Evolutionary conservation across 2,329 filamentous ascomycete genomes (phyloP).

Genomic region (Thyridium curvatum): DNA sequence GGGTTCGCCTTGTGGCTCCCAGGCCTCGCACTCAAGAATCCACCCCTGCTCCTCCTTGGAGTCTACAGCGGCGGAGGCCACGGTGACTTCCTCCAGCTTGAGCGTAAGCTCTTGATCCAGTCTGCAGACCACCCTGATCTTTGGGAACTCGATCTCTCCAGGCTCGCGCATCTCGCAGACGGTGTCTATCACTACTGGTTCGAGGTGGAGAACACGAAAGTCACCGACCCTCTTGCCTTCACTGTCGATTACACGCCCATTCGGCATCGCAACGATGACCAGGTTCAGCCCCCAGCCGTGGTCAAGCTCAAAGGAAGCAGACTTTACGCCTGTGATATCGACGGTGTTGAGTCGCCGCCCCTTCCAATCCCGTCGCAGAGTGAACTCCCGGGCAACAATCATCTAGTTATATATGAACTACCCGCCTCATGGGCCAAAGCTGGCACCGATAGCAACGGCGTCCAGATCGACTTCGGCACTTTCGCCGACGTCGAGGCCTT

Average conservation of each 20-base stretch:
- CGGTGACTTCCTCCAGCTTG: slow-evolving; percentile 6
- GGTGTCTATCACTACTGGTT: slow-evolving; percentile 15
- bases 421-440: slow-evolving; percentile 14
- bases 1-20: slow-evolving; percentile 16
- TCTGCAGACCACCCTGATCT: slow-evolving; percentile 34
- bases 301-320: slow-evolving; percentile 10
- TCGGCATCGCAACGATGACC: slow-evolving; percentile 1
- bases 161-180: slow-evolving; percentile 7
- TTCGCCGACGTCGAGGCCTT: slow-evolving; percentile 15
- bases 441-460: slow-evolving; percentile 4
- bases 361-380: slow-evolving; percentile 1
- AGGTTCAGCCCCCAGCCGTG: slow-evolving; percentile 12
- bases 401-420: slow-evolving; percentile 16
- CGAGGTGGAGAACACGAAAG: slow-evolving; percentile 8
- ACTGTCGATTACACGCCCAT: slow-evolving; percentile 13
- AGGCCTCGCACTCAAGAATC: background rate
- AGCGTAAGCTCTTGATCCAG: slow-evolving; percentile 25
- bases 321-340: slow-evolving; percentile 12
- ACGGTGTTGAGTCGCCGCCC: slow-evolving; percentile 8
- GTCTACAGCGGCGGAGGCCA: slow-evolving; percentile 1
- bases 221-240: slow-evolving; percentile 15
- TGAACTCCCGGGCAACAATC: slow-evolving; percentile 12
- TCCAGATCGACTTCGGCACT: slow-evolving; percentile 12
- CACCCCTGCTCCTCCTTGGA: slow-evolving; percentile 12
- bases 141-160: slow-evolving; percentile 28